phyloP scores from a whole-genome alignment of 2,329 filamentous ascomycete species.

The Celoporthe dispersa region DNA sequence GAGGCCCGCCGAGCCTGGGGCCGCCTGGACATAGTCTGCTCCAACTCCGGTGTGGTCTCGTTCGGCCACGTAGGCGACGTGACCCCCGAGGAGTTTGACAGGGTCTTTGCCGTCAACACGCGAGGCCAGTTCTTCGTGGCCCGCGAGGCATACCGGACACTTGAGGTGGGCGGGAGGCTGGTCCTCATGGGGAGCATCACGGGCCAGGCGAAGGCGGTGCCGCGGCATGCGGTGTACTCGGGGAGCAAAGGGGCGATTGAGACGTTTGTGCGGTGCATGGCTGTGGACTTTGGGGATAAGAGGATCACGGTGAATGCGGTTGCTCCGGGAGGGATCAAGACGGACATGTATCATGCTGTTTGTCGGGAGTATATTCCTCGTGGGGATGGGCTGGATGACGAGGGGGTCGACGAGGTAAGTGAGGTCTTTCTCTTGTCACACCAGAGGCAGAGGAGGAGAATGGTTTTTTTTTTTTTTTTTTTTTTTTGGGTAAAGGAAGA shows the following conservation, averaged over 20 bases:
- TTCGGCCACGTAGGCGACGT: conserved; percentile 73
- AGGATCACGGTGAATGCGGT: conserved; percentile 69
- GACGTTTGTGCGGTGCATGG: conserved; percentile 76
- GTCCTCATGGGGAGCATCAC: conserved; percentile 78
- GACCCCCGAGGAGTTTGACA: conserved; percentile 72
- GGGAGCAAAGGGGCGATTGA: conserved; percentile 78
- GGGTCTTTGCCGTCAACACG: conserved; percentile 71
- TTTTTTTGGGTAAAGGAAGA: no score
- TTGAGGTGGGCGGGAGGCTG: conserved; percentile 69
- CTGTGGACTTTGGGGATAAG: conserved; percentile 68
- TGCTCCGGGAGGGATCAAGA: conserved; percentile 67
- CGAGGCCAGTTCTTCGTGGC: conserved; percentile 75
- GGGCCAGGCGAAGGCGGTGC: conserved; percentile 67
- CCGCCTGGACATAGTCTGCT: conserved; percentile 71
- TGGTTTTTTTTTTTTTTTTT: neutral
- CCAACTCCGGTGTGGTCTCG: conserved; percentile 70
- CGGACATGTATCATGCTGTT: conserved; percentile 67
- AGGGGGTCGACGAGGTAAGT: conserved; percentile 58
- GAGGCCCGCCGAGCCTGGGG: conserved; percentile 67
- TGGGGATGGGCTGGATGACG: conserved; percentile 58
- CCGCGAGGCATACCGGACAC: conserved; percentile 70
- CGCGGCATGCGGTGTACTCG: conserved; percentile 74
- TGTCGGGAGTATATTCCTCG: conserved; percentile 66
- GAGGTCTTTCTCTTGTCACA: neutral
- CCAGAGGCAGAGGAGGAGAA: no score